Conservation (phyloP, 208 protist species). For the Trypanosoma congolense region DNA sequence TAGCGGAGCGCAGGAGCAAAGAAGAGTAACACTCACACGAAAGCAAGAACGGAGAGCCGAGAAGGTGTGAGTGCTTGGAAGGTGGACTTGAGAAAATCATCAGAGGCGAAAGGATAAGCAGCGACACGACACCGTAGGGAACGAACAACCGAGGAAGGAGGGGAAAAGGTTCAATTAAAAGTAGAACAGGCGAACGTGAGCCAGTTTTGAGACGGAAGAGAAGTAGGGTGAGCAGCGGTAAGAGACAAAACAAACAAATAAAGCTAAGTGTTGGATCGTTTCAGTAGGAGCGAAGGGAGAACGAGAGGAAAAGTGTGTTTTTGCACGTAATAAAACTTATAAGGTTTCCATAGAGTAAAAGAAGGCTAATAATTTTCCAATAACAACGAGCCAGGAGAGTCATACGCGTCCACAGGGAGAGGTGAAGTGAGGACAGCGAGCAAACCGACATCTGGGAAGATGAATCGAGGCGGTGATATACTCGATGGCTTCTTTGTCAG, state of each 20-base stretch:
- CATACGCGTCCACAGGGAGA: not conserved
- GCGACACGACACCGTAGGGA: too few relatives aligned
- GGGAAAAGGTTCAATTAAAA: too few relatives aligned
- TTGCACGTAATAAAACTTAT: not conserved
- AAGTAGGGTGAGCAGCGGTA: not conserved
- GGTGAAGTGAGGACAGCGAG: not conserved
- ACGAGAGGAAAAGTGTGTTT: not conserved
- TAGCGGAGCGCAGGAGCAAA: too few relatives aligned
- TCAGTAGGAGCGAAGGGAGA: not conserved
- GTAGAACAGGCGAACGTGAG: too few relatives aligned
- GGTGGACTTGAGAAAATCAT: too few relatives aligned
- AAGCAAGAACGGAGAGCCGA: too few relatives aligned
- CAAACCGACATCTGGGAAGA: not conserved
- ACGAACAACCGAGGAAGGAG: too few relatives aligned
- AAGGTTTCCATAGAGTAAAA: not conserved
- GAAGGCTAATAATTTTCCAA: not conserved
- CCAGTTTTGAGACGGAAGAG: too few relatives aligned
- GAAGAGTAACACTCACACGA: too few relatives aligned
- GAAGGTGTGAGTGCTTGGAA: too few relatives aligned
- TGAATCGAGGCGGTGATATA: constrained; percentile 12
- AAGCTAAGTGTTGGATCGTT: not conserved
- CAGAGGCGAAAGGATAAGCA: too few relatives aligned
- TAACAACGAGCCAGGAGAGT: not conserved
- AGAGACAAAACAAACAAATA: not conserved
- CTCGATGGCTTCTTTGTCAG: constrained; percentile 22